phyloP scores from a whole-genome alignment of 1,284 basidiomycete genomes.

The Inonotus obliquus region DNA sequence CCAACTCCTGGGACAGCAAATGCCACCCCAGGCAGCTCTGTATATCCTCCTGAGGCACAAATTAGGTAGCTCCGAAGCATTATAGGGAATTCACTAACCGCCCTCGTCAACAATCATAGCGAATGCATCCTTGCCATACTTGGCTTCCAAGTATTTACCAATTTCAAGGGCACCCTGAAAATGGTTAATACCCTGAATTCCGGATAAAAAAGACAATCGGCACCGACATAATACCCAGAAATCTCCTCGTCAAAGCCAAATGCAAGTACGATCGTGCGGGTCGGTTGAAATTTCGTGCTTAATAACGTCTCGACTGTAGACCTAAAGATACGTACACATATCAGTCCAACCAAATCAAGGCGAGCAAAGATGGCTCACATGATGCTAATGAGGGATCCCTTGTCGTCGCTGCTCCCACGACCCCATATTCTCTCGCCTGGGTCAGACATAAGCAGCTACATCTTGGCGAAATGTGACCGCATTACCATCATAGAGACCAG shows the following conservation, averaged over 20 bases:
- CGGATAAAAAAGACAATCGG: not conserved
- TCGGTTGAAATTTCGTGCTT: slow-evolving; percentile 32
- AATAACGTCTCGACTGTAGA: slow-evolving; percentile 37
- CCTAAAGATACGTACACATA: slow-evolving; percentile 17
- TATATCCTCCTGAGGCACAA: slow-evolving; percentile 19
- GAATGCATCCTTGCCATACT: slow-evolving; percentile 49
- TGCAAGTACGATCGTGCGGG: slow-evolving; percentile 40
- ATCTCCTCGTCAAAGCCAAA: slow-evolving; percentile 53
- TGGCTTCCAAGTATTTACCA: slow-evolving; percentile 36
- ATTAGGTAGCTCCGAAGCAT: slow-evolving; percentile 4
- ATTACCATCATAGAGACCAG: slow-evolving; percentile 36
- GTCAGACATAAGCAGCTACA: not conserved
- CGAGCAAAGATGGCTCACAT: slow-evolving; percentile 21
- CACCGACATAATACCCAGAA: slow-evolving; percentile 35
- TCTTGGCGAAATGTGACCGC: not conserved
- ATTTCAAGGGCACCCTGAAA: slow-evolving; percentile 32
- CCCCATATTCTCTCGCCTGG: slow-evolving; percentile 35
- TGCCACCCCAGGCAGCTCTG: slow-evolving; percentile 22
- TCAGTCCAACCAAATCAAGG: not conserved
- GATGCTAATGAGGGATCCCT: slow-evolving; percentile 34
- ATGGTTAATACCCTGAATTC: not conserved
- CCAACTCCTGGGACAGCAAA: slow-evolving; percentile 36
- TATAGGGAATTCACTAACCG: slow-evolving; percentile 23
- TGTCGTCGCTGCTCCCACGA: slow-evolving; percentile 36
- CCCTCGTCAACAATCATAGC: slow-evolving; percentile 49